A percentile compares a stretch with the other conserved stretches of the same genome.
Evolutionary conservation across 257 asterid species (phyloP).

Genomic region (Fraxinus americana): DNA sequence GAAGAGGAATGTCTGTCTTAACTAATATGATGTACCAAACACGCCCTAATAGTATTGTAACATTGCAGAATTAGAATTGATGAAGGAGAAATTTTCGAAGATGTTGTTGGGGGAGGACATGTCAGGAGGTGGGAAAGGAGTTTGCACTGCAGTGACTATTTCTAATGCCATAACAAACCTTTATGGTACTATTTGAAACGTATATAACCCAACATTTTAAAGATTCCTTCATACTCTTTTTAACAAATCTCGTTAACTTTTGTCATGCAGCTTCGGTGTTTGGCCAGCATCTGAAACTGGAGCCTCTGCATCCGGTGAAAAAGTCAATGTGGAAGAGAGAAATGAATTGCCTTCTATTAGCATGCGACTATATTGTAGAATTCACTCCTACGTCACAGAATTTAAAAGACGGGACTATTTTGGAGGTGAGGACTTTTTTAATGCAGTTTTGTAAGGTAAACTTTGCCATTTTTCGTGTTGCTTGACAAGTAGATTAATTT

Average conservation of each 20-base stretch:
- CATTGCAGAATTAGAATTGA: constrained; percentile 73
- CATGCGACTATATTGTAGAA: constrained; percentile 80
- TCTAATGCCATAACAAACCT: constrained; percentile 91
- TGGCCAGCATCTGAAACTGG: constrained; percentile 76
- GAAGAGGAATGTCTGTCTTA: not conserved
- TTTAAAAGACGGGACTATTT: constrained; percentile 55
- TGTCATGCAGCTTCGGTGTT: constrained; percentile 74
- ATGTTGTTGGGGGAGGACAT: constrained; percentile 86
- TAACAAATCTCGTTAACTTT: not conserved
- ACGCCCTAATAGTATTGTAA: not conserved
- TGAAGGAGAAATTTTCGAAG: constrained; percentile 91
- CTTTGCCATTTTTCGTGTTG: not conserved
- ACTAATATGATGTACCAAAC: not conserved
- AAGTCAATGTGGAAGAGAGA: constrained; percentile 86
- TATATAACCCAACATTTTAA: not conserved
- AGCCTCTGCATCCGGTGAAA: constrained; percentile 69
- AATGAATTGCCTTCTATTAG: constrained; percentile 73
- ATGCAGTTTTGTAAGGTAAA: not conserved
- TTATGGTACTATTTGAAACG: constrained; percentile 48
- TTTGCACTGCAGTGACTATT: constrained; percentile 71
- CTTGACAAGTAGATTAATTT: constrained; percentile 15
- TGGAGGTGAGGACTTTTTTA: constrained; percentile 53
- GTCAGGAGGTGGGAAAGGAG: constrained; percentile 97
- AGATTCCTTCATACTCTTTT: not conserved
- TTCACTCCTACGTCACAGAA: constrained; percentile 57